Evolutionary conservation across 2,329 filamentous ascomycete genomes (phyloP), one percentile per base, ranked within the genome.

Genomic region (Ophiocordyceps unilateralis): DNA sequence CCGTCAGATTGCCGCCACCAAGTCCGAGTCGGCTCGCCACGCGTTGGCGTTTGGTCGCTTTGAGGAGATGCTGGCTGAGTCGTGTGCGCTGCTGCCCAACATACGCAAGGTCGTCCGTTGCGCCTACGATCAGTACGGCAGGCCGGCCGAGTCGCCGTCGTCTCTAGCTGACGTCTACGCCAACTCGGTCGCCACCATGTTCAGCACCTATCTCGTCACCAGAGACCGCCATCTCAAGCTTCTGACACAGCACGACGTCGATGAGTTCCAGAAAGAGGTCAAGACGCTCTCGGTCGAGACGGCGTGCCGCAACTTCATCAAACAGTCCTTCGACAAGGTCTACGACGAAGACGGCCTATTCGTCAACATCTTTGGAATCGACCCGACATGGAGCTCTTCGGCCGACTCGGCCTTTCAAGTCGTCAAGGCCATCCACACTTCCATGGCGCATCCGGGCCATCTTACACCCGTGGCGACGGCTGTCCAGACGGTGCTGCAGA

Each of bases 31-130:
- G 1, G 72, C 75, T 9, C 65, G 70, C 10, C 71, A 76, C 51
- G 74, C 74, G 8, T 62, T 78, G 23, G 70, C 71, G 0, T 78
- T 76, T 44, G 74, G 72, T 7, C 70, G 74, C 3, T 77, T 74
- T 38, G 69, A 73, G 44, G 72, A 77, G 51, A 68, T 73, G 60
- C 60, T 77, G 17, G 56, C 70, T 2, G 72, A 76, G 24, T 71
- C 71, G 2, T 74, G 73, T 52, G 66, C 68, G 3, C 51, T 78
- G 22, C 59, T 77, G 5, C 67, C 69, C 1, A 78, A 78, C 46
- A 60, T 76, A 12, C 72, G 73, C 47, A 65, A 63, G 42, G 65
- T 73, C 9, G 58, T 72, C 6, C 62, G 62, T 21, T 65, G 62
- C 38, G 71, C 68, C 17, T 77, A 73, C 50, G 69, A 74, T 47